Percentiles rank a stretch among this genome's conserved stretches.
These are phyloP conservation scores for Kuraishia molischiana DNA, from an alignment of 805 yeast genomes.

Conservation along the genomic window DNA sequence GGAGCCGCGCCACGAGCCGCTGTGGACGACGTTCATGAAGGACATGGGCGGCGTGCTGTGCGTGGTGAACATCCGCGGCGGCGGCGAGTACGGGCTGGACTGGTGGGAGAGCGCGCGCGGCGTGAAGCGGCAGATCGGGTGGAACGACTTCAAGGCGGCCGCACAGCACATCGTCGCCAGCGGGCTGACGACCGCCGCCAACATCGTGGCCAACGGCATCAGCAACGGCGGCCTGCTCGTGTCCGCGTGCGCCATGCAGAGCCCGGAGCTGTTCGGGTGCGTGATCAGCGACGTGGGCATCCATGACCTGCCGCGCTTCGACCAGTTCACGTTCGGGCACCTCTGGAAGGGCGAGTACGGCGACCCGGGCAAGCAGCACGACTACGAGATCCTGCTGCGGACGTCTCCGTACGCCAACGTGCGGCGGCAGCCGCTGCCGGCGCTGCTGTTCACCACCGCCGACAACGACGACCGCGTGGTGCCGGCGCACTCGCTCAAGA, in stretches of 20 bases:
- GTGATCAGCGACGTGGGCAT: conserved; percentile 7
- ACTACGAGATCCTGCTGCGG: conserved; percentile 1
- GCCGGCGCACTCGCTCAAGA: conserved; percentile 6
- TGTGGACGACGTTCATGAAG: conserved; percentile 4
- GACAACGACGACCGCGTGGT: conserved; percentile 7
- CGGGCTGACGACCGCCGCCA: conserved; percentile 3
- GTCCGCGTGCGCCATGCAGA: conserved; percentile 5
- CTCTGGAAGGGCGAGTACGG: conserved; percentile 6
- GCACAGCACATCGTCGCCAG: conserved; percentile 3
- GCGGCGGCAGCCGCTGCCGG: conserved; percentile 3
- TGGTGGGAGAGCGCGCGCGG: conserved; percentile 7
- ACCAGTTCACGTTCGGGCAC: conserved; percentile 5
- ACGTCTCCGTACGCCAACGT: conserved; percentile 5
- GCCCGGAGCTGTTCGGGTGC: conserved; percentile 5
- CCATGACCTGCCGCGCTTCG: conserved; percentile 5
- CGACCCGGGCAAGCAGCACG: conserved; percentile 3
- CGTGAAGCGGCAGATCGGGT: conserved; percentile 3
- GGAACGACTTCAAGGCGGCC: conserved; percentile 4
- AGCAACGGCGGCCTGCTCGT: conserved; percentile 6
- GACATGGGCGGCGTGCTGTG: conserved; percentile 5
- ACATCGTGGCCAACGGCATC: conserved; percentile 4
- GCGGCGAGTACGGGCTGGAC: conserved; percentile 4
- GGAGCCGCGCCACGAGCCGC: conserved; percentile 4
- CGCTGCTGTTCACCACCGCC: conserved; percentile 5
- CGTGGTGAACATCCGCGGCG: conserved; percentile 5